Percentiles rank a stretch among this genome's conserved stretches.
phyloP scores from a whole-genome alignment of 345 rosid genomes.

The Eutrema yunnanense region DNA sequence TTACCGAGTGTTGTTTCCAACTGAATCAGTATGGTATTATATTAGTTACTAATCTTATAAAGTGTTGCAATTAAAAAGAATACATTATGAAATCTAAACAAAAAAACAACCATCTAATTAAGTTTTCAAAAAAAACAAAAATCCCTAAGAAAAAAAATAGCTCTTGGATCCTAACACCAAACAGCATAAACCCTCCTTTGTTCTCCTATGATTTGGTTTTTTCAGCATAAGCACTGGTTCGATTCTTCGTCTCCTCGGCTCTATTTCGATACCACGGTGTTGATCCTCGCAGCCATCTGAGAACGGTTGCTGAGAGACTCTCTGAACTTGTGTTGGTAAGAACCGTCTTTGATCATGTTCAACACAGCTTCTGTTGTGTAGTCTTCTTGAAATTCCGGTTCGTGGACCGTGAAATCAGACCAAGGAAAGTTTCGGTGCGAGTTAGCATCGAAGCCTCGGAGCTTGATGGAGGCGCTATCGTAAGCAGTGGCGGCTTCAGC shows the following conservation, averaged over 20 bases:
- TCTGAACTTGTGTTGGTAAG: too few relatives aligned
- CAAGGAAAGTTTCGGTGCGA: too few relatives aligned
- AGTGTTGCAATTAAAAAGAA: neutral
- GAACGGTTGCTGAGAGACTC: too few relatives aligned
- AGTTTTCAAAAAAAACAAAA: neutral
- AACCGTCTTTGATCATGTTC: too few relatives aligned
- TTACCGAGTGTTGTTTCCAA: neutral
- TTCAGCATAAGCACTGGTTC: slow-evolving; percentile 6
- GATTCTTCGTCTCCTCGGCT: too few relatives aligned
- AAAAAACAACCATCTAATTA: neutral
- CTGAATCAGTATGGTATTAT: neutral
- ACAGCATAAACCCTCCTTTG: slow-evolving; percentile 32
- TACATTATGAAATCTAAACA: neutral
- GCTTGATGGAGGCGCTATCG: slow-evolving; percentile 48
- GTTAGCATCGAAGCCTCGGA: slow-evolving; percentile 27
- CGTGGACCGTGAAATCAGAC: too few relatives aligned
- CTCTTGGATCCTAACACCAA: slow-evolving; percentile 43
- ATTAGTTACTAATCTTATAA: neutral
- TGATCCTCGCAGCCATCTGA: too few relatives aligned
- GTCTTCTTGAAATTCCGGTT: too few relatives aligned
- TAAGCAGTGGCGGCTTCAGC: slow-evolving; percentile 54
- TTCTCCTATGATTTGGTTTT: slow-evolving; percentile 10
- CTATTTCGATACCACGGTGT: too few relatives aligned
- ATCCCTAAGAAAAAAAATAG: too few relatives aligned
- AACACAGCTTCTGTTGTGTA: too few relatives aligned